A percentile compares a stretch with the other conserved stretches of the same genome.
phyloP scores from a whole-genome alignment of 106 monocot species.

The Phalaenopsis aphrodite region DNA sequence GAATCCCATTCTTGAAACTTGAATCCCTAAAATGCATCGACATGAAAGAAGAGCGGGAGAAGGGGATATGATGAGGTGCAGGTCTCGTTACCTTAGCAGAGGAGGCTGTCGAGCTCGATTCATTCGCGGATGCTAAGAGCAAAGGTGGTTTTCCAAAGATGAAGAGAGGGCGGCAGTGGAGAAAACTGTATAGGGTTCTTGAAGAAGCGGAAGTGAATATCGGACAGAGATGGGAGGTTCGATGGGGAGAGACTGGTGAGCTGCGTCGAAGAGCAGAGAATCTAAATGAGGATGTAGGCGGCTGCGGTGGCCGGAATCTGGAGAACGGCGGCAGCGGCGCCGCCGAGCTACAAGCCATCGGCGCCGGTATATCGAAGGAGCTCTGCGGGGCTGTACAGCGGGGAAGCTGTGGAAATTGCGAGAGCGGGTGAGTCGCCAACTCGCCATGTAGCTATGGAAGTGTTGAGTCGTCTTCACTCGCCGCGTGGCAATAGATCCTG shows the following conservation, averaged over 20 bases:
- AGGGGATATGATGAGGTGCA: background rate
- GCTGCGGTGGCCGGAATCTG: background rate
- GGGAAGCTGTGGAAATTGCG: background rate
- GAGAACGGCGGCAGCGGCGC: background rate
- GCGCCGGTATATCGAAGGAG: background rate
- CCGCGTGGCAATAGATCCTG: background rate
- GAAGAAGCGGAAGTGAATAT: background rate
- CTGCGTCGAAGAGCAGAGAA: background rate
- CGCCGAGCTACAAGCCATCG: background rate
- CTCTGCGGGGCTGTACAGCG: background rate
- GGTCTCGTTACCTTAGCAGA: background rate
- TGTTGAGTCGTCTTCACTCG: background rate
- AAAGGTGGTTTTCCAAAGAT: too few relatives aligned
- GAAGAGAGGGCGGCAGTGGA: background rate
- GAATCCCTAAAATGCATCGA: background rate
- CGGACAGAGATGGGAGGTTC: background rate
- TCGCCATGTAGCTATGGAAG: background rate
- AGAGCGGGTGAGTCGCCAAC: background rate
- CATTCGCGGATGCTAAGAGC: background rate
- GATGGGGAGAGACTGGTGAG: background rate
- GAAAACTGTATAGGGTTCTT: background rate
- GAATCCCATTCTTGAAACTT: conserved; percentile 70
- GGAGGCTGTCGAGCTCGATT: background rate
- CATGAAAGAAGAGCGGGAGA: background rate
- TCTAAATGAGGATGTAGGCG: background rate